Evolutionary conservation across 2,329 filamentous ascomycete genomes (phyloP), one percentile per base, ranked within the genome.

Genomic region (Fusarium heterosporum): DNA sequence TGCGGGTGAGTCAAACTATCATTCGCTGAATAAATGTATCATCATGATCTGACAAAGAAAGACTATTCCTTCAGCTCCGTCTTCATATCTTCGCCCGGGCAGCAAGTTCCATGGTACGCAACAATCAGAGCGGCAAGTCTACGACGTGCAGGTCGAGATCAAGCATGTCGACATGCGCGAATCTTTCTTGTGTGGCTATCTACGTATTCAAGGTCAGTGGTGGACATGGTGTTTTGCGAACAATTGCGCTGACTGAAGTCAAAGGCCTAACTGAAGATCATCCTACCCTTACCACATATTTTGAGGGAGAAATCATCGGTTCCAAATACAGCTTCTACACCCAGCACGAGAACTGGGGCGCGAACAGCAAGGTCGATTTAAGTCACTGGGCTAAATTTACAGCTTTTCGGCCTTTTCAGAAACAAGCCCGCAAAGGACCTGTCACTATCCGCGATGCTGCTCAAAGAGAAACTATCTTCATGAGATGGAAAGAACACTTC

Each of bases 401-500:
- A 3, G 91, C 93, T 10, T 98, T 96, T 84, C 87, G 90, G 53
- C 93, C 92, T 3, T 89, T 95, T 59, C 78, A 82, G 42, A 88
- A 87, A 72, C 81, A 84, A 58, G 85, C 84, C 32, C 82, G 82
- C 43, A 88, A 85, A 70, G 86, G 87, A 16, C 77, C 87, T 22
- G 78, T 84, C 28, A 70, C 75, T 82, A 83, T 89, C 82, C 81
- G 89, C 82, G 90, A 96, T 71, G 87, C 90, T 70, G 87, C 88
- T 46, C 91, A 96, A 75, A 85, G 89, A 66, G 94, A 97, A 71
- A 90, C 96, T 76, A 90, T 99, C 30, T 99, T 97, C 75, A 99
- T 99, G 96, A 89, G 96, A 62, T 99, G 96, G 96, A 99, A 99
- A 79, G 96, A 99, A 76, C 93, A 97, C 73, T 99, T 99, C 74